Percentiles rank a stretch among this genome's conserved stretches.
Conservation (phyloP, 2,329 filamentous ascomycete genomes). For the Fusarium sublunatum region DNA sequence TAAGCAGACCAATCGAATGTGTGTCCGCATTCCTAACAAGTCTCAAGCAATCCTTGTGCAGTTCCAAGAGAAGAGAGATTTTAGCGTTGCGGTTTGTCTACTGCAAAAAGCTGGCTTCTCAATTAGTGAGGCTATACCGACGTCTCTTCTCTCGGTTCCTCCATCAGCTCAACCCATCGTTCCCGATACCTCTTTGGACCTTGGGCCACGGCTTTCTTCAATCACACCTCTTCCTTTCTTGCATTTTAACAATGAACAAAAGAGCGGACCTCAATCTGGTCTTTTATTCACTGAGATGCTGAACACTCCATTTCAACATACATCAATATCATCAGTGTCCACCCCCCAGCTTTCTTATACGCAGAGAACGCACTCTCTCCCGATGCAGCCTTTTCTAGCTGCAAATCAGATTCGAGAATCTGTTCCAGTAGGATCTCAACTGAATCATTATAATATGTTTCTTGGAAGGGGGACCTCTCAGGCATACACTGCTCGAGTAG, state of each 20-base stretch:
- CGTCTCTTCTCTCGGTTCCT: not conserved
- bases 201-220: slow-evolving; percentile 45
- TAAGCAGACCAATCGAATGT: slow-evolving; percentile 35
- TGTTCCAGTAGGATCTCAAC: slow-evolving; percentile 11
- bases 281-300: slow-evolving; percentile 31
- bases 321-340: not conserved
- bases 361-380: slow-evolving; percentile 30
- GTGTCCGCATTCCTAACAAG: slow-evolving; percentile 43
- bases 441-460: slow-evolving; percentile 44
- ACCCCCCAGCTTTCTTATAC: not conserved
- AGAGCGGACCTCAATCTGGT: slow-evolving; percentile 5
- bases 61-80: slow-evolving; percentile 50
- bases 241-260: not conserved
- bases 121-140: slow-evolving; percentile 35
- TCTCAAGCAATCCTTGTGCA: slow-evolving; percentile 42
- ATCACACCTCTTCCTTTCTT: slow-evolving; percentile 30
- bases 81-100: slow-evolving; percentile 48
- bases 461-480: slow-evolving; percentile 19
- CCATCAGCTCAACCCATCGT: not conserved
- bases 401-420: not conserved
- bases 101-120: slow-evolving; percentile 49
- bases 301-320: slow-evolving; percentile 14
- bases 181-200: slow-evolving; percentile 6
- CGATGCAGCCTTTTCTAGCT: not conserved
- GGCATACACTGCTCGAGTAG: slow-evolving; percentile 40